Evolutionary conservation across 1,139 yeast species (phyloP), one percentile per base, ranked within the genome.

Genomic region (Geotrichum carabidarum): DNA sequence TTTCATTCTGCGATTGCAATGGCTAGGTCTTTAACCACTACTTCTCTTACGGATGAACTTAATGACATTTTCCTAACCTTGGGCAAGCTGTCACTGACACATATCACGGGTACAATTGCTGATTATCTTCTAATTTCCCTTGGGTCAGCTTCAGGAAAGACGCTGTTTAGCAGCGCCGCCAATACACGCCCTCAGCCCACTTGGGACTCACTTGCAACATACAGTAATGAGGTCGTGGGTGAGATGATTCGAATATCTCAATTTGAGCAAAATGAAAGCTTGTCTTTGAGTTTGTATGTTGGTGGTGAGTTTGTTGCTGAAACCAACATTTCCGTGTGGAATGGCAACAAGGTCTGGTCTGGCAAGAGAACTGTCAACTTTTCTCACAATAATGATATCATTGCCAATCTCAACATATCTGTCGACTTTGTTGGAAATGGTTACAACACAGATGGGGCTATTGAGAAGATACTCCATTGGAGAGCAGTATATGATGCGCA

Each of bases 201-300:
- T 15, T 89, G 95, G 95, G 82, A 81, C 58, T 86, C 89, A 62
- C 78, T 86, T 12, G 83, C 94, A 1, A 89, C 86, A 11, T 77
- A 78, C 63, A 83, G 90, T 1, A 85, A 80, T 50, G 96, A 89
- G 68, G 76, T 80, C 8, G 74, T 86, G 59, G 94, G 94, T 42
- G 93, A 85, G 67, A 76, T 79, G 55, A 75, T 85, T 50, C 79
- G 82, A 63, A 74, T 84, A 18, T 77, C 78, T 57, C 84, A 86
- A 48, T 72, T 84, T 34, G 77, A 79, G 65, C 64, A 67, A 37
- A 80, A 80, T 56, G 94, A 86, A 63, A 74, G 73, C 53, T 70
- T 88, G 54, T 69, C 75, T 35, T 74, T 88, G 55, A 75, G 79
- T n/a, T 75, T 86, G 38, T 87, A 76, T 62, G 74, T 80, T 43